phyloP scores from a whole-genome alignment of 352 stramenopile genomes.

The Pythium apleroticum region DNA sequence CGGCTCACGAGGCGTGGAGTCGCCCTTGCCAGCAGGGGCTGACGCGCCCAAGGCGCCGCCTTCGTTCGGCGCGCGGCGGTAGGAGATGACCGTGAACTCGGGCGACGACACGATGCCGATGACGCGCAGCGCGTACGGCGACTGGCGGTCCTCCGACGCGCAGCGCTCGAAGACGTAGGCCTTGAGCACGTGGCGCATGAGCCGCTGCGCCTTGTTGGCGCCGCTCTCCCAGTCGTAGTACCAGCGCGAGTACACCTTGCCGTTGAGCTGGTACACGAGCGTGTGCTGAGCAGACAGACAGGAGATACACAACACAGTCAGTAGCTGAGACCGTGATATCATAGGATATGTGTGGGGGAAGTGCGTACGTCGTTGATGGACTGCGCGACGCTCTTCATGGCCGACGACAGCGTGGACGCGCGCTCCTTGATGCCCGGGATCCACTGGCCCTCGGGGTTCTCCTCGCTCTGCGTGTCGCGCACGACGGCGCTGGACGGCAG shows the following conservation, averaged over 20 bases:
- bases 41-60: not conserved
- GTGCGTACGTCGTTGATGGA: conserved; percentile 20
- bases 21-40: conserved; percentile 12
- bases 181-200: conserved; percentile 47
- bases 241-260: conserved; percentile 45
- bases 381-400: conserved; percentile 23
- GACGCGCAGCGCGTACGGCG: conserved; percentile 39
- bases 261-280: conserved; percentile 40
- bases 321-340: too few species aligned
- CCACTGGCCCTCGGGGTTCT: conserved; percentile 59
- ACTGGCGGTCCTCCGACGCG: conserved; percentile 22
- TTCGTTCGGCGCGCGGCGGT: conserved; percentile 50
- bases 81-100: conserved; percentile 76
- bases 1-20: conserved; percentile 15
- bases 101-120: conserved; percentile 49
- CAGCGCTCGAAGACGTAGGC: conserved; percentile 41
- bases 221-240: conserved; percentile 52
- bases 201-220: conserved; percentile 42
- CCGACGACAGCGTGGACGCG: conserved; percentile 28
- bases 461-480: conserved; percentile 43
- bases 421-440: conserved; percentile 53
- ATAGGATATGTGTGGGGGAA: too few species aligned
- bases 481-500: conserved; percentile 45
- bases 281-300: conserved; percentile 12
- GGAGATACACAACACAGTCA: not conserved